A percentile compares a stretch with the other conserved stretches of the same genome.
Evolutionary conservation across 208 protist genomes (phyloP).

Genomic region (Trypanosoma rangeli): DNA sequence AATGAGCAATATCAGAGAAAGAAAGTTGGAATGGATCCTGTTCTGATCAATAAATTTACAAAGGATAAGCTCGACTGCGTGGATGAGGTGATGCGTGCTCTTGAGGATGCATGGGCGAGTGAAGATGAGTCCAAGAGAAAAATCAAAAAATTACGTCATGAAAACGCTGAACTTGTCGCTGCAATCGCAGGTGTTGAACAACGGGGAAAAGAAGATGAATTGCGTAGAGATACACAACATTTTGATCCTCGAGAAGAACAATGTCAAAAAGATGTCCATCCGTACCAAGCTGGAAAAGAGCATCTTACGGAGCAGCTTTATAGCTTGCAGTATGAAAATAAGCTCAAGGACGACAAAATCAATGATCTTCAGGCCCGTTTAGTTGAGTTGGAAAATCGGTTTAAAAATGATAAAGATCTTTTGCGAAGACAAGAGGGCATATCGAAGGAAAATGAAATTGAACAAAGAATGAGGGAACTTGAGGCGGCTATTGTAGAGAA

Average conservation of each 20-base stretch:
- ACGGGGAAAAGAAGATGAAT: constrained; percentile 59
- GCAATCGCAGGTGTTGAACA: constrained; percentile 37
- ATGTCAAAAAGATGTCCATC: constrained; percentile 29
- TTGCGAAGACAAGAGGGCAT: constrained; percentile 30
- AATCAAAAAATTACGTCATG: constrained; percentile 29
- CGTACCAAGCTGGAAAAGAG: constrained; percentile 20
- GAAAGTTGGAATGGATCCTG: constrained; percentile 5
- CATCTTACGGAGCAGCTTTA: constrained; percentile 10
- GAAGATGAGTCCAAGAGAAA: constrained; percentile 49
- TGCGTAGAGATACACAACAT: constrained; percentile 32
- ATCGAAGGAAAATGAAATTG: constrained; percentile 22
- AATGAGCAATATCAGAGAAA: constrained; percentile 16
- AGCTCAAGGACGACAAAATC: constrained; percentile 32
- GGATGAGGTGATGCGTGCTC: constrained; percentile 72
- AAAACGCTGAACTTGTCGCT: constrained; percentile 20
- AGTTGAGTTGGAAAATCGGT: constrained; percentile 1
- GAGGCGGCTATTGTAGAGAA: constrained; percentile 32
- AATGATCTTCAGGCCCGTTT: constrained; percentile 28
- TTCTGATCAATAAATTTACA: constrained; percentile 32
- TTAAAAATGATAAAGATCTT: constrained; percentile 1
- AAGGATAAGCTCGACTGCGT: constrained; percentile 76
- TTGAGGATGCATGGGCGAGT: constrained; percentile 66
- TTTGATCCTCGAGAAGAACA: constrained; percentile 43
- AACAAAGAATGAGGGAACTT: constrained; percentile 34
- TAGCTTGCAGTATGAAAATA: constrained; percentile 22